phyloP scores from a whole-genome alignment of 106 monocot species.

The Posidonia australis region DNA sequence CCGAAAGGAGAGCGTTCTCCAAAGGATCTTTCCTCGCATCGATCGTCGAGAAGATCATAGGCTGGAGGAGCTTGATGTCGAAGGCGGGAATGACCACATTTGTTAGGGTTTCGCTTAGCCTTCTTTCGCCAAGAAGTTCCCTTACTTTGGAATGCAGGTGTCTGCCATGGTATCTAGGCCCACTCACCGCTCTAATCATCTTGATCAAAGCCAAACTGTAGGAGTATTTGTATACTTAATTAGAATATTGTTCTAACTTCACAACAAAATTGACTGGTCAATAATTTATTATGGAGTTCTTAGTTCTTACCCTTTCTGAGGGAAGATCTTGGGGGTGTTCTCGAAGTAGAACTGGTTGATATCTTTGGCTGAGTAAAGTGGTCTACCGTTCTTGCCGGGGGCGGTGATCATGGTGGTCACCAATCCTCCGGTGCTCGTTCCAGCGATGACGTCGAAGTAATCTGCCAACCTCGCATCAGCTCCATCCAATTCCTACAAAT shows the following conservation, averaged over 20 bases:
- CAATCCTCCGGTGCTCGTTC: slow-evolving; percentile 17
- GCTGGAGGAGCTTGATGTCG: slow-evolving; percentile 13
- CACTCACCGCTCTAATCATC: background rate
- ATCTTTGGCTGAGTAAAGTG: background rate
- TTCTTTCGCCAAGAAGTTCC: background rate
- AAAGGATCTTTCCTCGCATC: slow-evolving; percentile 4
- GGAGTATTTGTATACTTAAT: background rate
- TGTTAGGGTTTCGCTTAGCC: slow-evolving; percentile 2
- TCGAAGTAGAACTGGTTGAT: slow-evolving; percentile 10
- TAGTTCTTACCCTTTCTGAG: slow-evolving; percentile 3
- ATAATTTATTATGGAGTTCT: too few species aligned
- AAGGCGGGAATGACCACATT: slow-evolving; percentile 11
- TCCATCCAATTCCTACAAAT: slow-evolving; percentile 5
- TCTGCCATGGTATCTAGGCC: slow-evolving; percentile 11
- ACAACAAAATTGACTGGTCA: background rate
- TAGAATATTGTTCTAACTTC: background rate
- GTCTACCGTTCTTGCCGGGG: slow-evolving; percentile 1
- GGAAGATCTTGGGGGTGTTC: slow-evolving; percentile 13
- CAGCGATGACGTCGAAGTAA: slow-evolving; percentile 13
- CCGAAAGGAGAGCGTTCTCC: slow-evolving; percentile 10
- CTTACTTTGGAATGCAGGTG: background rate
- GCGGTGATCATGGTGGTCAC: slow-evolving; percentile 12
- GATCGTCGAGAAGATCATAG: slow-evolving; percentile 7
- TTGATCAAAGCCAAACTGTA: background rate
- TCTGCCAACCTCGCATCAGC: slow-evolving; percentile 16